Percentiles rank a stretch among this genome's conserved stretches.
These are phyloP conservation scores for Penicillium paneum DNA, from an alignment of 2,329 filamentous ascomycete species.

Conservation along the genomic window DNA sequence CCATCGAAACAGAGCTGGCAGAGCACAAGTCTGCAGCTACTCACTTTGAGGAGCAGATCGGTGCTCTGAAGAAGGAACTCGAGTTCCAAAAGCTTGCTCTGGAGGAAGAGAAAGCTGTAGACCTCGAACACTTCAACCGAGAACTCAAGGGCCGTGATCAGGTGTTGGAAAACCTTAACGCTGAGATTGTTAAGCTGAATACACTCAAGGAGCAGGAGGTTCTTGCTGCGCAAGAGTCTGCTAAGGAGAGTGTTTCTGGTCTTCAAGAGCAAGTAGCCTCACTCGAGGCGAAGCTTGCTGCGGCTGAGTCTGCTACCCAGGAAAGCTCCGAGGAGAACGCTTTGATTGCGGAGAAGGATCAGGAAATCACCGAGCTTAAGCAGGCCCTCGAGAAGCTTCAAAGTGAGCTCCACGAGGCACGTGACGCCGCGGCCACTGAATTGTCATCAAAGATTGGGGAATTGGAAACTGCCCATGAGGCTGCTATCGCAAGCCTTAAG, in stretches of 20 bases:
- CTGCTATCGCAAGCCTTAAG: constrained; percentile 30
- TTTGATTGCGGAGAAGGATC: constrained; percentile 36
- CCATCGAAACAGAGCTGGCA: constrained; percentile 35
- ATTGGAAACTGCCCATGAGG: constrained; percentile 28
- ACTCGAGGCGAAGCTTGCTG: constrained; percentile 36
- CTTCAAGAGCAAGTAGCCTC: constrained; percentile 37
- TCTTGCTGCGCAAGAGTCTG: constrained; percentile 33
- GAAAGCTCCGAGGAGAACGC: constrained; percentile 25
- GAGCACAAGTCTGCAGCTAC: constrained; percentile 33
- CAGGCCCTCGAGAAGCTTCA: constrained; percentile 34
- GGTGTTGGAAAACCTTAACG: constrained; percentile 40
- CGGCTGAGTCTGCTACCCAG: constrained; percentile 29
- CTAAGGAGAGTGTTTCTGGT: constrained; percentile 26
- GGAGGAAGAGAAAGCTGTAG: constrained; percentile 34
- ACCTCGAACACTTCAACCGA: constrained; percentile 30
- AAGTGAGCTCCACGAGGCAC: constrained; percentile 32
- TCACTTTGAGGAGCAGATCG: constrained; percentile 30
- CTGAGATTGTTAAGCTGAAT: constrained; percentile 36
- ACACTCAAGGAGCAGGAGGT: constrained; percentile 38
- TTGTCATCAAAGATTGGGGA: constrained; percentile 28
- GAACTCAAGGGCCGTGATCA: constrained; percentile 38
- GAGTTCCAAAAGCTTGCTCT: constrained; percentile 29
- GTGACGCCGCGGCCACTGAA: constrained; percentile 20
- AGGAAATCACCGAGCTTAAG: constrained; percentile 35
- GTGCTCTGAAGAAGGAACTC: constrained; percentile 31